phyloP scores from a whole-genome alignment of 1,284 basidiomycete species.

The Schizophyllum commune region DNA sequence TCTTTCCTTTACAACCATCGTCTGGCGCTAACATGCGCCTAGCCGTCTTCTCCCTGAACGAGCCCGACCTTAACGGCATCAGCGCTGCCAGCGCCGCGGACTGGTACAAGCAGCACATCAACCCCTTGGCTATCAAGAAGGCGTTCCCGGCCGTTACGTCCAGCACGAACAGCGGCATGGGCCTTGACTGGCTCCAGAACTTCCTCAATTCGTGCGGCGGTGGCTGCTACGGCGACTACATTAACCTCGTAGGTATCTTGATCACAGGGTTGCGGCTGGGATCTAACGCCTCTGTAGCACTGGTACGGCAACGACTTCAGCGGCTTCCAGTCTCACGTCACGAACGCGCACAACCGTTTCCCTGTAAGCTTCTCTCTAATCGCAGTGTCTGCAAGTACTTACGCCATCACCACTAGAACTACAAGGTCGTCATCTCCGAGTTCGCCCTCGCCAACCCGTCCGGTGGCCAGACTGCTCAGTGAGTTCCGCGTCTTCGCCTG shows the following conservation, averaged over 20 bases:
- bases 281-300: slow-evolving; percentile 1
- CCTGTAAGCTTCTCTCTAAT: not conserved
- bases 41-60: slow-evolving; percentile 9
- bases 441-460: slow-evolving; percentile 24
- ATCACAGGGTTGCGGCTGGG: not conserved
- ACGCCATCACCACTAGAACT: slow-evolving; percentile 4
- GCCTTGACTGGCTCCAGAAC: slow-evolving; percentile 15
- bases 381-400: not conserved
- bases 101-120: slow-evolving; percentile 7
- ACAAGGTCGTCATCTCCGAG: slow-evolving; percentile 20
- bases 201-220: slow-evolving; percentile 15
- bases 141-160: slow-evolving; percentile 17
- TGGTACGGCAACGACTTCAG: slow-evolving; percentile 10
- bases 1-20: not conserved
- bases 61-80: slow-evolving; percentile 10
- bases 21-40: not conserved
- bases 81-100: slow-evolving; percentile 6
- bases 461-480: slow-evolving; percentile 19
- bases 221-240: slow-evolving; percentile 17
- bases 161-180: slow-evolving; percentile 12
- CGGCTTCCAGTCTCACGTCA: slow-evolving; percentile 9
- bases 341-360: slow-evolving; percentile 8
- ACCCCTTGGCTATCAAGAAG: slow-evolving; percentile 12
- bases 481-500: too few relatives aligned
- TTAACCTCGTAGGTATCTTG: slow-evolving; percentile 12